Base-by-base conservation (phyloP, 1,139 yeast species). In the Suhomyces wounanorum region DNA sequence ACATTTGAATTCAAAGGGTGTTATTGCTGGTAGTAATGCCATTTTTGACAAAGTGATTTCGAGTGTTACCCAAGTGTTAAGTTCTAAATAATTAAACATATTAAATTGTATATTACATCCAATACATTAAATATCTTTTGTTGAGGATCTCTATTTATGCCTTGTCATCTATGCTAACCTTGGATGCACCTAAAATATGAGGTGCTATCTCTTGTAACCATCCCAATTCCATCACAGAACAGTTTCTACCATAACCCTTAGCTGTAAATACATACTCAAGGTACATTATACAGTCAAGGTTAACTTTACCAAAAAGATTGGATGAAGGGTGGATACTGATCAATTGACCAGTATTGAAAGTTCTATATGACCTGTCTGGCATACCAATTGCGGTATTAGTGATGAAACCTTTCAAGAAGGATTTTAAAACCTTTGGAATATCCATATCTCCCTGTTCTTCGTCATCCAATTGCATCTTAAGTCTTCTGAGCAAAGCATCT, bases 321-420 rank as follows among this genome's bases (percentile, higher is more conserved):
- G 97, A 89, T 0, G 97, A 89, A 0, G 99, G 99, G 65, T 95
- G 99, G 16, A 95, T 84, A 52, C 95, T 84, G 43, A 95, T 84
- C 30, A 87, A 73, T 61, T 87, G 91, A 18, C 96, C 96, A 8
- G 87, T 83, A 25, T 85, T 73, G 13, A 91, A 86, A 0, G 98
- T 91, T 63, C 96, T 78, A 70, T 87, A 95, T 3, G 96, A 87
- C 60, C 97, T 79, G 66, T 95, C 99, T 0, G 99, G 97, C 84
- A 89, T 83, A 7, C 97, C 96, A 17, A 94, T 83, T 0, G 99
- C 99, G 0, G 96, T 86, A 65, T 94, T 92, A 51, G 86, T 79
- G 30, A 89, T 79, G 61, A 80, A 94, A 0, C 99, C 99, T 44
- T 80, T 77, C 43, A 95, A 70, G 67, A 95, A 95, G 8, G 91